Conservation (phyloP, 2,329 filamentous ascomycete species). For the Xylaria sp. region DNA sequence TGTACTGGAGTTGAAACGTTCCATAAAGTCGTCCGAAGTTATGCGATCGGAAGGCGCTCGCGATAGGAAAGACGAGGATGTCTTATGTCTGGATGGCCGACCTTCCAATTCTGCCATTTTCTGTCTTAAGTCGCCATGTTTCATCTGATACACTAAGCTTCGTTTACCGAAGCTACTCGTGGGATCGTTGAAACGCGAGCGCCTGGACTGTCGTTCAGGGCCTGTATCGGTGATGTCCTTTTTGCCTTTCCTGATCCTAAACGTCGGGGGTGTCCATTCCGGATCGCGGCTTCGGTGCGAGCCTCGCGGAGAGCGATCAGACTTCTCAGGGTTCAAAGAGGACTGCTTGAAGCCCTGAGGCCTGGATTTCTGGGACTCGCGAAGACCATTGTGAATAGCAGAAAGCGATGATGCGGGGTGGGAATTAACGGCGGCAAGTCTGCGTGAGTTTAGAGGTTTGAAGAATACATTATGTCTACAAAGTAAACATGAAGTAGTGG, state of each 20-base stretch:
- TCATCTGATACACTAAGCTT: conserved; percentile 61
- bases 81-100: not conserved
- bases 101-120: conserved; percentile 31
- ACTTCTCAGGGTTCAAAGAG: conserved; percentile 32
- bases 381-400: conserved; percentile 72
- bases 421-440: conserved; percentile 25
- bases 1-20: not conserved
- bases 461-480: conserved; percentile 36
- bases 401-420: conserved; percentile 63
- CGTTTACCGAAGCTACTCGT: conserved; percentile 57
- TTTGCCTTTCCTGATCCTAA: conserved; percentile 53
- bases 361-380: conserved; percentile 46
- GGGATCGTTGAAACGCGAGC: conserved; percentile 59
- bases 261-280: conserved; percentile 35
- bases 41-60: conserved; percentile 6
- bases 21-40: conserved; percentile 24
- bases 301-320: conserved; percentile 34
- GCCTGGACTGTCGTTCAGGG: conserved; percentile 52
- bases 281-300: conserved; percentile 22
- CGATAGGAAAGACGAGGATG: not conserved
- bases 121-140: conserved; percentile 50
- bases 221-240: conserved; percentile 56
- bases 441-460: conserved; percentile 16
- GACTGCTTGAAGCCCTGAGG: conserved; percentile 40
- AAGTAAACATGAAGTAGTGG: conserved; percentile 37